These are phyloP conservation scores for Solanum chacoense DNA, from an alignment of 305 asterid species.

Conservation along the genomic window DNA sequence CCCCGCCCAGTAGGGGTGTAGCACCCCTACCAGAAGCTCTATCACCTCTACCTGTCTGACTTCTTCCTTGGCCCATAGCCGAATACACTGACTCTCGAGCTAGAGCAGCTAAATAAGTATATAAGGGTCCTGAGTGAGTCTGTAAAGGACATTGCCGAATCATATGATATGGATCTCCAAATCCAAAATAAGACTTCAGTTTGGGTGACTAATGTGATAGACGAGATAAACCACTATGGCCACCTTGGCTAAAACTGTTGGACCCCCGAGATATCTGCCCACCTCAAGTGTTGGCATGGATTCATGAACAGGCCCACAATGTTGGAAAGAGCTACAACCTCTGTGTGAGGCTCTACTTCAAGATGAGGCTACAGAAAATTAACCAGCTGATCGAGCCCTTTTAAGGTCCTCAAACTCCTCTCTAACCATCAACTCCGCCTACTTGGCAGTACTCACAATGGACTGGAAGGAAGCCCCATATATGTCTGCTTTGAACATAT, in stretches of 20 bases:
- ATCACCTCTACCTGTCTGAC: too few relatives aligned
- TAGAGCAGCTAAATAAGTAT: too few relatives aligned
- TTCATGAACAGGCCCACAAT: neutral
- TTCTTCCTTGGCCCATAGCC: too few relatives aligned
- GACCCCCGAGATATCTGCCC: neutral
- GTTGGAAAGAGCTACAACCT: neutral
- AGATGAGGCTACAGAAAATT: neutral
- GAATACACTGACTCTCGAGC: too few relatives aligned
- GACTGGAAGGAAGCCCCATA: neutral
- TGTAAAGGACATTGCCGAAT: too few relatives aligned
- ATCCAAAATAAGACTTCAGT: neutral
- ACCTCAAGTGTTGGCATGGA: too few relatives aligned
- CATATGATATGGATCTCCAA: too few relatives aligned
- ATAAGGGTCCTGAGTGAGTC: too few relatives aligned
- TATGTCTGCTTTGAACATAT: neutral
- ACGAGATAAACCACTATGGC: neutral
- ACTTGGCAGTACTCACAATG: neutral
- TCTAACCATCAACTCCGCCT: too few relatives aligned
- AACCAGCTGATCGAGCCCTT: neutral
- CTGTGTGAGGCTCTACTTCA: neutral
- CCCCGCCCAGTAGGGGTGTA: too few relatives aligned
- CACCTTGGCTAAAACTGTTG: neutral
- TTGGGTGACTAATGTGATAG: neutral
- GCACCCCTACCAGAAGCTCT: too few relatives aligned
- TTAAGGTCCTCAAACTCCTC: too few relatives aligned